Percentiles rank a stretch among this genome's conserved stretches.
These are phyloP conservation scores for Isabelozyma pseudorhagii DNA, from an alignment of 805 yeast genomes.

Conservation along the genomic window DNA sequence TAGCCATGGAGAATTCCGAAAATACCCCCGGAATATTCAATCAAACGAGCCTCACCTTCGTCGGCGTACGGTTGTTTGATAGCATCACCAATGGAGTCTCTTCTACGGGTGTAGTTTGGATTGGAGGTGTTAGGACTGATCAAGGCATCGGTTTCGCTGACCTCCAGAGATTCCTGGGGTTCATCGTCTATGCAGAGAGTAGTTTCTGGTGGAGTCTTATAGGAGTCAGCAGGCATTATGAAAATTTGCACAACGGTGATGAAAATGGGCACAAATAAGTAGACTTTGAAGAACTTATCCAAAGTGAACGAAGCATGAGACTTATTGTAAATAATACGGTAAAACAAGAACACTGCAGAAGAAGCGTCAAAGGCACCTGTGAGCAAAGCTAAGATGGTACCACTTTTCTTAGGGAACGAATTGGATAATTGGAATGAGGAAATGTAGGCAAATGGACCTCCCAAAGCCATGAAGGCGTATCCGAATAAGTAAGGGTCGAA, in stretches of 20 bases:
- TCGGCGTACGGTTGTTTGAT: constrained; percentile 50
- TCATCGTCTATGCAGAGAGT: constrained; percentile 21
- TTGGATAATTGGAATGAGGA: constrained; percentile 57
- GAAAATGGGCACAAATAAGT: constrained; percentile 48
- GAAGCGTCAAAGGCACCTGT: constrained; percentile 96
- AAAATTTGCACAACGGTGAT: constrained; percentile 44
- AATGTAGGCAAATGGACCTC: constrained; percentile 57
- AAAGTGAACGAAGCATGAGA: constrained; percentile 34
- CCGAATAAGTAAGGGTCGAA: constrained; percentile 54
- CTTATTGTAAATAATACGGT: constrained; percentile 37
- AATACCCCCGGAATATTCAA: constrained; percentile 40
- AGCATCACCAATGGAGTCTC: constrained; percentile 58
- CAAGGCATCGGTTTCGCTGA: constrained; percentile 23
- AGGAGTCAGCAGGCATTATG: constrained; percentile 50
- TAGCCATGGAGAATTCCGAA: constrained; percentile 56
- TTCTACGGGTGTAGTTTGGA: constrained; percentile 21
- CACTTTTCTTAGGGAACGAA: constrained; percentile 52
- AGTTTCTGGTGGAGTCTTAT: constrained; percentile 36
- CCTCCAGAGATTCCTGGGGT: not conserved
- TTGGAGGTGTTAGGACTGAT: constrained; percentile 8
- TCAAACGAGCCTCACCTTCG: constrained; percentile 42
- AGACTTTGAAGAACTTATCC: constrained; percentile 43
- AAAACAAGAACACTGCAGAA: constrained; percentile 72
- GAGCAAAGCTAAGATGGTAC: constrained; percentile 49
- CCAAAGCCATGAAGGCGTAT: constrained; percentile 51